Conservation (phyloP, 2,329 filamentous ascomycete genomes). For the Achaetomium macrosporum region DNA sequence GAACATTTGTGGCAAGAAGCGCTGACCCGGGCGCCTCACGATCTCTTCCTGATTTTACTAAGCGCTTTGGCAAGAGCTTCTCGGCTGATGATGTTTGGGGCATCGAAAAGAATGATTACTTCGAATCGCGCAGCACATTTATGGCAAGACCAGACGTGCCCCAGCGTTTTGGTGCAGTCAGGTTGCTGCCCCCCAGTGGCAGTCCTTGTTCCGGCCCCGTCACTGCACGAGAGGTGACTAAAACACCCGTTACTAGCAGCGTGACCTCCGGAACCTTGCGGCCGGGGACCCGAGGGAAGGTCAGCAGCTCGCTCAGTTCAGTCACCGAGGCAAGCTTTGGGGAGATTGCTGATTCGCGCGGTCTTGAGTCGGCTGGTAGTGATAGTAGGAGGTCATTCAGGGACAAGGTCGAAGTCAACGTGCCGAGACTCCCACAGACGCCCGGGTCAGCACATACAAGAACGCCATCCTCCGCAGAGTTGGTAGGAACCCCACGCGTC, state of each 20-base stretch:
- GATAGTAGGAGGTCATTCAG: constrained; percentile 25
- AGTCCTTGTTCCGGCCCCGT: background rate
- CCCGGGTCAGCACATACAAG: constrained; percentile 22
- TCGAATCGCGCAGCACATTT: constrained; percentile 7
- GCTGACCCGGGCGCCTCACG: background rate
- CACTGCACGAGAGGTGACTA: background rate
- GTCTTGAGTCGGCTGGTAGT: constrained; percentile 17
- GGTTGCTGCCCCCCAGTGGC: constrained; percentile 6
- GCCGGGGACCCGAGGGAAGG: constrained; percentile 2
- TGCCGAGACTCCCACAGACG: constrained; percentile 27
- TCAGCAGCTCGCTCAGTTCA: constrained; percentile 20
- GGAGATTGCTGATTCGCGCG: constrained; percentile 20
- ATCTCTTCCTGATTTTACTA: constrained; percentile 12
- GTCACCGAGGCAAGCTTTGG: constrained; percentile 25
- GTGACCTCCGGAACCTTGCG: background rate
- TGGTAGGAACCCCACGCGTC: background rate
- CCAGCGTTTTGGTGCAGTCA: constrained; percentile 1
- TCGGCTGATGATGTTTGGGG: constrained; percentile 13
- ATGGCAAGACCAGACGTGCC: constrained; percentile 2
- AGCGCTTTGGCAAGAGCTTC: constrained; percentile 13
- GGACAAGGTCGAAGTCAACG: constrained; percentile 27
- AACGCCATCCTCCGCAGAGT: background rate
- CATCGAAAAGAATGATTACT: constrained; percentile 10
- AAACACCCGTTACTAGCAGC: background rate
- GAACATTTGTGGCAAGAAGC: constrained; percentile 26